These are phyloP conservation scores for Scleroderma bovista DNA, from an alignment of 768 basidiomycete genomes.

Conservation along the genomic window DNA sequence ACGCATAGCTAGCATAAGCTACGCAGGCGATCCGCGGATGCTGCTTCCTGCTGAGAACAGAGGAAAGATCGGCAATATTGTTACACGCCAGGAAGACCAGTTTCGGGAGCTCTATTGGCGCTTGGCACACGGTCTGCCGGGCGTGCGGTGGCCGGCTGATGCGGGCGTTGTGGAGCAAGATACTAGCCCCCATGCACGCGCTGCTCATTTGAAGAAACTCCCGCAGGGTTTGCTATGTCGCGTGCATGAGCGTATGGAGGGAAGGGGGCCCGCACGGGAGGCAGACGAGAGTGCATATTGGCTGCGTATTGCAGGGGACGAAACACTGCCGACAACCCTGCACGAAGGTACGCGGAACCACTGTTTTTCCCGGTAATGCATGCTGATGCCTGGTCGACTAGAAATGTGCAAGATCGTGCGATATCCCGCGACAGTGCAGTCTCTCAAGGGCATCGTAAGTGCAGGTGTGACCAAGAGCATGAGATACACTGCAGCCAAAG, in stretches of 20 bases:
- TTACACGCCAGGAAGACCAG: constrained; percentile 71
- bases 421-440: constrained; percentile 78
- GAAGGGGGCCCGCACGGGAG: constrained; percentile 37
- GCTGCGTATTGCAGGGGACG: constrained; percentile 64
- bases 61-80: constrained; percentile 91
- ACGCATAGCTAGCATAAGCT: constrained; percentile 80
- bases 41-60: constrained; percentile 91
- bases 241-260: constrained; percentile 37
- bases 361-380: neutral
- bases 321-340: constrained; percentile 47
- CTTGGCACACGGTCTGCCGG: constrained; percentile 71
- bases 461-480: constrained; percentile 77
- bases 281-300: constrained; percentile 74
- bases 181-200: constrained; percentile 55
- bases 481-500: constrained; percentile 69
- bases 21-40: constrained; percentile 92
- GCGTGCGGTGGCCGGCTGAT: constrained; percentile 64
- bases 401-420: constrained; percentile 77
- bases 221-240: constrained; percentile 59
- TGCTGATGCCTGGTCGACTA: constrained; percentile 21
- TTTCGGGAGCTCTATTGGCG: constrained; percentile 87
- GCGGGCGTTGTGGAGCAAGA: constrained; percentile 68
- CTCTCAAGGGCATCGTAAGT: constrained; percentile 79
- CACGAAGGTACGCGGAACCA: constrained; percentile 40
- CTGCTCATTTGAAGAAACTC: constrained; percentile 72